Evolutionary conservation across 331 rosid species (phyloP), one percentile per base, ranked within the genome.

Genomic region (Rosa hybrid): DNA sequence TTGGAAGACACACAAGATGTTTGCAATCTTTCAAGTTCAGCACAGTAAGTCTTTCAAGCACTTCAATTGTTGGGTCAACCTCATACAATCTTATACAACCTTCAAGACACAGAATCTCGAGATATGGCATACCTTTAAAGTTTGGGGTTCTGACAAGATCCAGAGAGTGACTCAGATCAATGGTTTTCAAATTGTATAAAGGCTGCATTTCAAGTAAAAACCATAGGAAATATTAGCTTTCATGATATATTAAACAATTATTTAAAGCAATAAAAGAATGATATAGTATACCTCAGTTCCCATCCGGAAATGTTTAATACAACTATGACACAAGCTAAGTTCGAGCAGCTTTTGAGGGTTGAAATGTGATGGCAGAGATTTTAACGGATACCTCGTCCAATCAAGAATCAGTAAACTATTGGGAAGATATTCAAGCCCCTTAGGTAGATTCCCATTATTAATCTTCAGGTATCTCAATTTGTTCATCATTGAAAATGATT

Each of bases 341-440:
- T 69, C 82, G 27, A 83, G 45, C 41, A 87, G 84, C n/a, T 79
- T 53, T 74, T 73, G 50, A n/a, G 85, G 85, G 67, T 83, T 72
- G 68, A 87, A 84, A 78, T 78, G 46, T 62, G 68, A 54, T 27
- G 91, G 87, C 12, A 85, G 75, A 68, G 57, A 68, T 42, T 77
- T 50, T 30, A 30, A 84, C 1, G 89, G 89, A 77, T 83, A 85
- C 4, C 80, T 73, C 14, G 64, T 70, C 91, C 91, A 88, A 20
- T 76, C 62, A 44, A 88, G 81, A 45, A 88, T 42, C 78, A 84
- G 71, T 54, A 88, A 69, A 60, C 75, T 80, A 69, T 83, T 80
- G 57, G 91, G 86, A 10, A 88, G 86, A 73, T 81, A 73, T 11
- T 83, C 71, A 12, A 82, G 86, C 4, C 63, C 68, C 78, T 64